A percentile compares a stretch with the other conserved stretches of the same genome.
phyloP scores from a whole-genome alignment of 2,329 filamentous ascomycete species.

The Sarocladiaceae sp. region DNA sequence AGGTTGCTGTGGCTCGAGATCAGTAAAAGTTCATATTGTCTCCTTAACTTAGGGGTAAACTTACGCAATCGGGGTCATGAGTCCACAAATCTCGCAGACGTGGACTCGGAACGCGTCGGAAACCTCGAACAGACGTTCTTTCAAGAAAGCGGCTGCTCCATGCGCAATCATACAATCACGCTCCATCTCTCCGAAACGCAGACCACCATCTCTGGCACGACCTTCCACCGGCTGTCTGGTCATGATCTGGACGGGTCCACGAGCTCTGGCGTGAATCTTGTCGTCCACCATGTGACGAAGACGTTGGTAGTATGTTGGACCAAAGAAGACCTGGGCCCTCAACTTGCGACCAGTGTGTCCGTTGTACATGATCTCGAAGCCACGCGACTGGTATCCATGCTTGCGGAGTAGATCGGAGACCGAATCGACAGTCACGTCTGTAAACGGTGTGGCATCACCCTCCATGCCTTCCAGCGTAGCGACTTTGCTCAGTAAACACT shows the following conservation, averaged over 20 bases:
- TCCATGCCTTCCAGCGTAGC: constrained; percentile 90
- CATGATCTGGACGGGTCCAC: constrained; percentile 94
- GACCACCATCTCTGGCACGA: constrained; percentile 94
- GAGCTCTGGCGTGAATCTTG: constrained; percentile 98
- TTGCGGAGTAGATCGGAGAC: constrained; percentile 82
- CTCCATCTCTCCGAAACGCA: constrained; percentile 99
- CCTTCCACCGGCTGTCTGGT: constrained; percentile 96
- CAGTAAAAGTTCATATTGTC: background rate
- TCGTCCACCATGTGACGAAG: constrained; percentile 99
- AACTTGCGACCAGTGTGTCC: constrained; percentile 95
- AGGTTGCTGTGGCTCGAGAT: constrained; percentile 61
- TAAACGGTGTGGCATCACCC: constrained; percentile 96
- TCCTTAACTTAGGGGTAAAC: constrained; percentile 35
- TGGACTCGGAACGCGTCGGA: constrained; percentile 97
- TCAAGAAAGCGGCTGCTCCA: constrained; percentile 92
- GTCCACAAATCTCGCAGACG: constrained; percentile 95
- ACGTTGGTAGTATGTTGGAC: constrained; percentile 97
- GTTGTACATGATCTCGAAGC: constrained; percentile 98
- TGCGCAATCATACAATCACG: constrained; percentile 99
- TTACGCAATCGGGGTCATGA: constrained; percentile 99
- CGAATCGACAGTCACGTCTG: constrained; percentile 92
- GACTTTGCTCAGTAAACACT: constrained; percentile 96
- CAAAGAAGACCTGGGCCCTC: constrained; percentile 91
- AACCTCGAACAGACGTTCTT: constrained; percentile 95
- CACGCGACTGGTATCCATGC: constrained; percentile 93